Evolutionary conservation across 75 land plant species (phyloP).

Genomic region (Pinus tabuliformis): DNA sequence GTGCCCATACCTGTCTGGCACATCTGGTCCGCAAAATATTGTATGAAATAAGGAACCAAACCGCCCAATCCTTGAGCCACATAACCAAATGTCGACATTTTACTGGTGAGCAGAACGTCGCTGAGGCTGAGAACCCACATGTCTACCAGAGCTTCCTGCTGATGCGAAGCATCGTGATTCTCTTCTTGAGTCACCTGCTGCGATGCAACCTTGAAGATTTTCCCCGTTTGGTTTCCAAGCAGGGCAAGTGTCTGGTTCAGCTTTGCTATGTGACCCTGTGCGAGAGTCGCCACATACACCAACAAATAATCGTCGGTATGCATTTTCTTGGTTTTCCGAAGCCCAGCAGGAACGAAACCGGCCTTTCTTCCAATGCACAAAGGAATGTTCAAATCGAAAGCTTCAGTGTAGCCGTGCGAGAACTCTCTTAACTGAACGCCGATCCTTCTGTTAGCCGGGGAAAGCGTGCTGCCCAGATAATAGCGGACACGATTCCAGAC

Average conservation of each 20-base stretch:
- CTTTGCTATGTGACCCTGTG: background rate
- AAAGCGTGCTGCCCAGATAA: background rate
- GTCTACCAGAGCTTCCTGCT: slow-evolving; percentile 30
- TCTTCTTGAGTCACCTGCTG: slow-evolving; percentile 4
- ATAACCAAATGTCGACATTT: slow-evolving; percentile 42
- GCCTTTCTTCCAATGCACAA: slow-evolving; percentile 14
- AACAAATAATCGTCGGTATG: background rate
- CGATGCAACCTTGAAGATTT: slow-evolving; percentile 7
- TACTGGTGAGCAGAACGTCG: slow-evolving; percentile 29
- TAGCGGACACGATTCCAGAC: slow-evolving; percentile 9
- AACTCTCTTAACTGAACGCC: slow-evolving; percentile 24
- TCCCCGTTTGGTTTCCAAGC: background rate
- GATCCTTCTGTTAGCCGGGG: slow-evolving; percentile 10
- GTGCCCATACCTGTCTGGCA: background rate
- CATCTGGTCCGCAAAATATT: background rate
- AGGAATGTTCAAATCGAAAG: slow-evolving; percentile 15
- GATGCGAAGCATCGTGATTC: slow-evolving; percentile 16
- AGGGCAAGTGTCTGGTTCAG: background rate
- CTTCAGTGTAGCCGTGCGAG: slow-evolving; percentile 13
- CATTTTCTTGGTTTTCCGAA: background rate
- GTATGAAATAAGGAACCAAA: slow-evolving; percentile 7
- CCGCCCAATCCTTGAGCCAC: slow-evolving; percentile 29
- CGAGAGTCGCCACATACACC: background rate
- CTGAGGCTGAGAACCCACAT: slow-evolving; percentile 51
- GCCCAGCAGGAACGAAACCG: slow-evolving; percentile 1